phyloP scores from a whole-genome alignment of 1,284 basidiomycete species.

The Melampsora abietis-canadensis region DNA sequence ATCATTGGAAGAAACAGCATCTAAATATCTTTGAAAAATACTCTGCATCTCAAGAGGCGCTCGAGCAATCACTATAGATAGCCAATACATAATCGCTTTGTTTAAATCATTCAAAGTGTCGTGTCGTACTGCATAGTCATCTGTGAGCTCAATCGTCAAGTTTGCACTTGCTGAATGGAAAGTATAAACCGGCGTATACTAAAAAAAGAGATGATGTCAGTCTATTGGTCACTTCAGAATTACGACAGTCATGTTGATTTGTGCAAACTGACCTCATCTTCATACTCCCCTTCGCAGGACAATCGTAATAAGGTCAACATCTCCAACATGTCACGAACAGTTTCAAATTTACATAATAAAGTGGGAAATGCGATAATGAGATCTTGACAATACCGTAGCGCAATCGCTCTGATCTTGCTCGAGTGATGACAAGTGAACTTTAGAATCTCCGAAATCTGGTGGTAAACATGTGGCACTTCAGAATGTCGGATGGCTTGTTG shows the following conservation, averaged over 20 bases:
- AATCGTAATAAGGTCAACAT: constrained; percentile 81
- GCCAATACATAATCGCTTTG: constrained; percentile 72
- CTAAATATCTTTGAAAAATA: constrained; percentile 66
- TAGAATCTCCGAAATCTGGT: constrained; percentile 35
- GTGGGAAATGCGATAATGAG: constrained; percentile 91
- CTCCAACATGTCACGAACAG: constrained; percentile 76
- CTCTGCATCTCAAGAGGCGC: constrained; percentile 90
- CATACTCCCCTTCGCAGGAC: constrained; percentile 84
- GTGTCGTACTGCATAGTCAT: constrained; percentile 80
- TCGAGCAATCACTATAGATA: constrained; percentile 75
- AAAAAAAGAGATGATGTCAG: constrained; percentile 21
- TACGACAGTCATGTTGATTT: neutral
- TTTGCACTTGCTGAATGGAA: constrained; percentile 70
- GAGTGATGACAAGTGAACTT: constrained; percentile 25
- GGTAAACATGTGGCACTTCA: constrained; percentile 32
- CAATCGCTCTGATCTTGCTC: constrained; percentile 26
- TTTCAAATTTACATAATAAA: constrained; percentile 80
- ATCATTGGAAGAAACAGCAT: constrained; percentile 33
- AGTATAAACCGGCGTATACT: constrained; percentile 84
- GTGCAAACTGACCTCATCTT: constrained; percentile 69
- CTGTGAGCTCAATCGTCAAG: constrained; percentile 76
- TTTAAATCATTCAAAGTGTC: constrained; percentile 75
- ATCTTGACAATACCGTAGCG: constrained; percentile 63
- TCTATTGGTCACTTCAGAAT: constrained; percentile 5
- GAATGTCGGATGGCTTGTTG: constrained; percentile 39